Percentiles rank a stretch among this genome's conserved stretches.
These are phyloP conservation scores for Elongisporangium senticosum DNA, from an alignment of 352 stramenopile genomes.

Conservation along the genomic window DNA sequence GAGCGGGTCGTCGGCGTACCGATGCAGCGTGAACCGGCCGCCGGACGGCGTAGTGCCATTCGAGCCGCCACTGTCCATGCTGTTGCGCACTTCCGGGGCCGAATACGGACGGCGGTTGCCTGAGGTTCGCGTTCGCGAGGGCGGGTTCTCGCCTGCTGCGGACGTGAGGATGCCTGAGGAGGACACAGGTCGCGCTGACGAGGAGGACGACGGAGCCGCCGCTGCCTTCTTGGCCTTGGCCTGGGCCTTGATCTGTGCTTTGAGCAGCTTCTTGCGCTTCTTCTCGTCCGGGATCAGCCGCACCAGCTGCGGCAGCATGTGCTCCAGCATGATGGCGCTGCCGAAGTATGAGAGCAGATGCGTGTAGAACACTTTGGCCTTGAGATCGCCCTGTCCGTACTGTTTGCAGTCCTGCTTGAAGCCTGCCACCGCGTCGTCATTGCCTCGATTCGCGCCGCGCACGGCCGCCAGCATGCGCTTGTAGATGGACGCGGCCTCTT, in stretches of 20 bases:
- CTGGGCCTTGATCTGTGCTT: conserved; percentile 33
- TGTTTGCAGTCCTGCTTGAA: conserved; percentile 75
- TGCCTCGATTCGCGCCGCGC: conserved; percentile 61
- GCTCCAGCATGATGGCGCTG: conserved; percentile 23
- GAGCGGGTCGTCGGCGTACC: conserved; percentile 48
- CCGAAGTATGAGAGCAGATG: conserved; percentile 51
- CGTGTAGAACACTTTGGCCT: conserved; percentile 55
- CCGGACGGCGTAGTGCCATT: conserved; percentile 17
- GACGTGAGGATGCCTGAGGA: conserved; percentile 20
- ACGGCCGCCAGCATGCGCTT: conserved; percentile 76
- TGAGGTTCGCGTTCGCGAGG: conserved; percentile 10
- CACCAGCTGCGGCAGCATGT: conserved; percentile 74
- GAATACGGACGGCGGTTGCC: conserved; percentile 33
- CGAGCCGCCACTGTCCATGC: conserved; percentile 27
- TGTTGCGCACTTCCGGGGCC: conserved; percentile 36
- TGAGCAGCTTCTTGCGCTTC: conserved; percentile 59
- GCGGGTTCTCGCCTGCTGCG: conserved; percentile 19
- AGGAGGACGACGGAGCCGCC: conserved; percentile 6
- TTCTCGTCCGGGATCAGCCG: conserved; percentile 12
- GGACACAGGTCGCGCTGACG: conserved; percentile 65
- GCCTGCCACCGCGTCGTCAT: conserved; percentile 58
- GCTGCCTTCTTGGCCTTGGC: conserved; percentile 2
- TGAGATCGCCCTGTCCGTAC: conserved; percentile 60
- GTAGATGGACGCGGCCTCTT: conserved; percentile 75
- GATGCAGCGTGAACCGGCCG: conserved; percentile 23